These are phyloP conservation scores for Fraxinus platypoda DNA, from an alignment of 305 asterid genomes.

Conservation along the genomic window DNA sequence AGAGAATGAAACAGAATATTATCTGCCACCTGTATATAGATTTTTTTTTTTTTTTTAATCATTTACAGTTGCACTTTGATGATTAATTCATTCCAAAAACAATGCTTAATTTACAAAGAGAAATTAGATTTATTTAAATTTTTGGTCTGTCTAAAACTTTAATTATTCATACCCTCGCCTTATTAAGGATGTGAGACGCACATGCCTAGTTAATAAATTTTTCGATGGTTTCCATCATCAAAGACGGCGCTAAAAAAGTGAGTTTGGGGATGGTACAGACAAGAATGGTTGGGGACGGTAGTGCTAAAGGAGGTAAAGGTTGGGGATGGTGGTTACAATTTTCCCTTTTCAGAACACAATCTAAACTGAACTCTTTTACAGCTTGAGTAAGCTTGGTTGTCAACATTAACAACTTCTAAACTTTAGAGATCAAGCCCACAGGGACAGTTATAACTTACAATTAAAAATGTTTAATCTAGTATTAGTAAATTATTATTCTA, in stretches of 20 bases:
- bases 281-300: not conserved
- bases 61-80: not conserved
- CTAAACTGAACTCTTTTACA: not conserved
- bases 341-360: not conserved
- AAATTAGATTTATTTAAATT: not conserved
- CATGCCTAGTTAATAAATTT: not conserved
- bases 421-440: not conserved
- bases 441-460: not conserved
- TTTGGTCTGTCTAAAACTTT: not conserved
- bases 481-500: not conserved
- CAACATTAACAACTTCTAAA: not conserved
- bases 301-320: not conserved
- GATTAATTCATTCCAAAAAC: not conserved
- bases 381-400: not conserved
- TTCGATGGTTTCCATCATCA: not conserved
- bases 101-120: not conserved
- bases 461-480: not conserved
- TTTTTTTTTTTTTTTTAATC: too few species aligned
- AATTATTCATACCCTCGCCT: not conserved
- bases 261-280: not conserved
- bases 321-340: not conserved
- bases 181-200: not conserved
- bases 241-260: not conserved
- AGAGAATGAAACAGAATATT: not conserved
- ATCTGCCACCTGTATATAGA: not conserved